Evolutionary conservation across 2,329 filamentous ascomycete species (phyloP), one percentile per base, ranked within the genome.

Genomic region (Alternaria hordeiaustralica): DNA sequence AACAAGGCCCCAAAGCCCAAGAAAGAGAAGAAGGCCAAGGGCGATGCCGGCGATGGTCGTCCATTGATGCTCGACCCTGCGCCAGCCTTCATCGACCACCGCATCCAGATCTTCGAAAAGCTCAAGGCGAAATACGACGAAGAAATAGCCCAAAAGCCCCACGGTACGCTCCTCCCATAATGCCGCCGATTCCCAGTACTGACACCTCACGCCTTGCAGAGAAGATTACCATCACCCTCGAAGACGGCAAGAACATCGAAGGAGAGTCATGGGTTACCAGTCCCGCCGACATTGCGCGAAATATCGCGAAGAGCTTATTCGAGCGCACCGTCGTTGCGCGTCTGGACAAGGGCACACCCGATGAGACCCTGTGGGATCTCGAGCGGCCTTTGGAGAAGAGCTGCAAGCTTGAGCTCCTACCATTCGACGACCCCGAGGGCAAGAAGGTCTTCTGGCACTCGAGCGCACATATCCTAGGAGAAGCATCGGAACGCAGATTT

Each of bases 381-480:
- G 93, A 95, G 76, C 87, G 96, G 58, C 95, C 95, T 6, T 83
- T 99, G 36, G 96, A 98, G 85, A 89, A 89, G 82, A 93, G 90
- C 84, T 96, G 93, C 84, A 91, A 88, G 72, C 87, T 99, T 26
- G 91, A 94, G 75, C 86, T 97, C 58, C 86, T 98, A 67, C 90
- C 92, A 68, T 99, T 98, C 73, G 90, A 93, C 55, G 84, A 91
- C 79, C 79, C 80, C 5, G 82, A 92, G 82, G 95, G 93, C 75
- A 94, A 96, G 84, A 93, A 93, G 80, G 95, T 98, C 60, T 99
- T 97, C 84, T 99, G 95, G 95, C 96, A 98, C 82, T 97, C 93
- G 20, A 95, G 91, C 74, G 96, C 96, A 47, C 96, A 99, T 80
- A 90, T 97, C 69, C 88, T 99, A n/a, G 96, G 96, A 71, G 96